A percentile compares a stretch with the other conserved stretches of the same genome.
Evolutionary conservation across 2,329 filamentous ascomycete genomes (phyloP).

Genomic region (Didymosphaeria variabile): DNA sequence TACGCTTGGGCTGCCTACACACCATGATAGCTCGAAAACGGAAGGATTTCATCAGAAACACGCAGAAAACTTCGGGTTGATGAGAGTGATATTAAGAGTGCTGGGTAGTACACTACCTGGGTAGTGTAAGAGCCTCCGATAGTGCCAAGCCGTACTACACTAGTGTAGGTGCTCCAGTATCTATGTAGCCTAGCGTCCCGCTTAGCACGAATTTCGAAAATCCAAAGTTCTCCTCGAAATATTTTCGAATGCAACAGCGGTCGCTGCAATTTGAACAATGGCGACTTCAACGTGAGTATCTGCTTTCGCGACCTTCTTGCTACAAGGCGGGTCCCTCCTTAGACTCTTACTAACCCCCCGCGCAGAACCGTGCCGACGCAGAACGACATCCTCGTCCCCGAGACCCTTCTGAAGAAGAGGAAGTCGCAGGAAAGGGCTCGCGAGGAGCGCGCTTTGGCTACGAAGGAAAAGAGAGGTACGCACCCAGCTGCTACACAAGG

Average conservation of each 20-base stretch:
- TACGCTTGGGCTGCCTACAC: too few relatives aligned
- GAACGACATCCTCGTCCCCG: constrained; percentile 95
- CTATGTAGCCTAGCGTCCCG: constrained; percentile 2
- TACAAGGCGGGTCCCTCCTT: neutral
- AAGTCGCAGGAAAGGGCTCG: constrained; percentile 99
- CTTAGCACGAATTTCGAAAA: constrained; percentile 16
- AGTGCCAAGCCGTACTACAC: constrained; percentile 2
- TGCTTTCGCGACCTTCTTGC: neutral
- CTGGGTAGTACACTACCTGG: too few relatives aligned
- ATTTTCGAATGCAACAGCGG: constrained; percentile 52
- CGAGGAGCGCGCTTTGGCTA: constrained; percentile 81
- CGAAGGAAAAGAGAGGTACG: constrained; percentile 91
- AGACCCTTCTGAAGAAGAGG: constrained; percentile 99
- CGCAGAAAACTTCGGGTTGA: too few relatives aligned
- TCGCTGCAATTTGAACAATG: constrained; percentile 34
- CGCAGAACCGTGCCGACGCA: constrained; percentile 88
- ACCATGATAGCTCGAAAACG: too few relatives aligned
- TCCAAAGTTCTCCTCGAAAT: constrained; percentile 18
- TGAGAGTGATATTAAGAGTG: too few relatives aligned
- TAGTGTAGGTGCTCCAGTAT: neutral
- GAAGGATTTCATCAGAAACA: too few relatives aligned
- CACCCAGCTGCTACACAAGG: constrained; percentile 40
- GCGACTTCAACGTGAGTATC: constrained; percentile 67
- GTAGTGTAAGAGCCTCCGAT: too few relatives aligned
- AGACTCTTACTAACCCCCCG: constrained; percentile 17